Evolutionary conservation across 768 basidiomycete genomes (phyloP), one percentile per base, ranked within the genome.

Genomic region (Serendipita vermifera): DNA sequence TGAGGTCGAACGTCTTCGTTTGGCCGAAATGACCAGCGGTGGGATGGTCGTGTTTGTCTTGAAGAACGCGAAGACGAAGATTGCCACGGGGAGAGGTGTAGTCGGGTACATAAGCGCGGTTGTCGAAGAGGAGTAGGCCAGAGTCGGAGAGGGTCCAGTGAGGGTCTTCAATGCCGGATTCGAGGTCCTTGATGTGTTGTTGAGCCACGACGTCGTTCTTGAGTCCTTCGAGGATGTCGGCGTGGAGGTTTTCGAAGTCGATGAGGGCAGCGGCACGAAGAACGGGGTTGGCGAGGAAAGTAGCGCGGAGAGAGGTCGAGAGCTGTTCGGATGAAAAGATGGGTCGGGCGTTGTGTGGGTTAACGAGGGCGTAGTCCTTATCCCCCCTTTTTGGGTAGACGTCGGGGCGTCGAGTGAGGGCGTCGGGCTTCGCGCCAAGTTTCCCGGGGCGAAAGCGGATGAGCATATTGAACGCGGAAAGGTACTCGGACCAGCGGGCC

Each of bases 1-100:
- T 58, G 1, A 68, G 56, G 3, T 66, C 59, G 6, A 63, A 55
- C 0, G 75, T 77, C 14, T 63, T 63, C 2, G 57, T 59, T 11
- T 60, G 64, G 2, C 76, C 75, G 5, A 67, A 71, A 54, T 77
- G 76, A 11, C 76, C 75, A 27, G 67, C 66, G 22, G 68, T 48
- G 2, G 65, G 61, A 20, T 60, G 55, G 56, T 78, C 71, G 59
- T 77, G 76, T 17, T 61, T 62, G 4, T 56, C 57, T 7, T 65
- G 58, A 6, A 75, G 55, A 53, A 71, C 63, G 5, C 68, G 62
- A 40, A 57, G 24, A 6, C 62, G 65, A 6, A 72, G 61, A 39
- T 68, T 43, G 32, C 56, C 24, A 57, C 26, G 5, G 39, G 54
- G 7, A 63, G 55, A 14, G 33, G 20, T 17, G 3, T 24, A 20